These are phyloP conservation scores for Scutellaria baicalensis DNA, from an alignment of 257 asterid genomes.

Conservation along the genomic window DNA sequence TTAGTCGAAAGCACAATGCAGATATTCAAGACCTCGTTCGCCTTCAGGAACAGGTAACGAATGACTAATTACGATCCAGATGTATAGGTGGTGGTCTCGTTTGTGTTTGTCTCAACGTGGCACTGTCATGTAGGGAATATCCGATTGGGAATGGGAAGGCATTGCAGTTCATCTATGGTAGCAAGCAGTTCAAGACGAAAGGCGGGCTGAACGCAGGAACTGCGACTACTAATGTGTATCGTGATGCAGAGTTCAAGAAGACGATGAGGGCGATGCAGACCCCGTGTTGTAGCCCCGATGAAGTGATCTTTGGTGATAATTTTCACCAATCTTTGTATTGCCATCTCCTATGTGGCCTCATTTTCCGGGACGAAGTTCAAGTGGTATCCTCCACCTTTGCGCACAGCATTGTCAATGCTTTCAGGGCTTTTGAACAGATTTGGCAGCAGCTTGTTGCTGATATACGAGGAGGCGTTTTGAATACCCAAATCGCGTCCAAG, in stretches of 20 bases:
- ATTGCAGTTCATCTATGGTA: slow-evolving; percentile 71
- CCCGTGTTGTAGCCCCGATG: slow-evolving; percentile 78
- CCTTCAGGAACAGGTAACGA: slow-evolving; percentile 58
- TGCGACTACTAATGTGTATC: slow-evolving; percentile 72
- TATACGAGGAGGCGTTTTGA: slow-evolving; percentile 42
- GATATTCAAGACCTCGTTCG: slow-evolving; percentile 62
- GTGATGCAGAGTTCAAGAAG: slow-evolving; percentile 45
- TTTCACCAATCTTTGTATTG: slow-evolving; percentile 73
- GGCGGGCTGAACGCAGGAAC: slow-evolving; percentile 87
- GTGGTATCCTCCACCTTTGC: slow-evolving; percentile 80
- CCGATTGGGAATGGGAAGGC: slow-evolving; percentile 70
- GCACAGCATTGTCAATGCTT: slow-evolving; percentile 70
- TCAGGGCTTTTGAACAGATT: slow-evolving; percentile 55
- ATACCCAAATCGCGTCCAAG: slow-evolving; percentile 33
- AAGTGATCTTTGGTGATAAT: slow-evolving; percentile 72
- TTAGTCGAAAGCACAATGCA: slow-evolving; percentile 56
- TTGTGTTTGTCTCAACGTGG: no score
- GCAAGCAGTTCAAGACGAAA: slow-evolving; percentile 69
- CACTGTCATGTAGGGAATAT: slow-evolving; percentile 42
- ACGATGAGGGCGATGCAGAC: slow-evolving; percentile 71
- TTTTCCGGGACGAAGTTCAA: slow-evolving; percentile 47
- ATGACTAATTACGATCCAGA: no score
- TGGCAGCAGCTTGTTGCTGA: slow-evolving; percentile 63
- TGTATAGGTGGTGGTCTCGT: no score
- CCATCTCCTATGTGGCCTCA: slow-evolving; percentile 74